These are phyloP conservation scores for Pestalotiopsis sp. DNA, from an alignment of 2,329 filamentous ascomycete genomes.

Conservation along the genomic window DNA sequence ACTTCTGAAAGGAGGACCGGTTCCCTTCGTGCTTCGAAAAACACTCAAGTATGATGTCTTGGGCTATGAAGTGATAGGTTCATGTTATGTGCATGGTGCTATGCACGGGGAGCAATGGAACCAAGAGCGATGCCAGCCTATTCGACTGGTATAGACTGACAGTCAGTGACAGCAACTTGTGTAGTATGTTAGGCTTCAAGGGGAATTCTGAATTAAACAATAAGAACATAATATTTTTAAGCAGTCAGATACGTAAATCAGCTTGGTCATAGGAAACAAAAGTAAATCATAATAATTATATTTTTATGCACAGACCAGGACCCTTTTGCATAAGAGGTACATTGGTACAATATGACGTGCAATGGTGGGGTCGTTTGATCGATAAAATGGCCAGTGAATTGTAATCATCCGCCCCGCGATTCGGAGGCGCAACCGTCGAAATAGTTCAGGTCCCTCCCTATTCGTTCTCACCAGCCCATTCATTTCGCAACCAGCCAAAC, in stretches of 20 bases:
- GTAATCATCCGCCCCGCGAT: conserved; percentile 9
- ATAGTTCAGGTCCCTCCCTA: neutral
- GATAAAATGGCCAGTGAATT: conserved; percentile 7
- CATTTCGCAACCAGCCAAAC: neutral
- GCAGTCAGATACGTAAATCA: no score
- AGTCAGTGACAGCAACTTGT: neutral
- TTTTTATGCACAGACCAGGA: neutral
- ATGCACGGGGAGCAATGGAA: conserved; percentile 1
- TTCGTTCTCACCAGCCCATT: neutral
- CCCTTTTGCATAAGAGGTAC: neutral
- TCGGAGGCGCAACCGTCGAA: conserved; percentile 3
- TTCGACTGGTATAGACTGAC: neutral
- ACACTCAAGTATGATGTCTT: neutral
- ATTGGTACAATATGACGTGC: conserved; percentile 4
- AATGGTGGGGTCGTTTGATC: conserved; percentile 5
- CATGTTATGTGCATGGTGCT: neutral
- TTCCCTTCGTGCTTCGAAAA: neutral
- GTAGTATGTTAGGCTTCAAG: neutral
- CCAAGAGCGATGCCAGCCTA: neutral
- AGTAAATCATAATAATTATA: neutral
- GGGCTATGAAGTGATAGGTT: neutral
- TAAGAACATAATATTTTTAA: no score
- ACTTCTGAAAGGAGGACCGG: neutral
- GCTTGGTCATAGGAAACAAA: neutral
- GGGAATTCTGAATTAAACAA: neutral